A percentile compares a stretch with the other conserved stretches of the same genome.
These are phyloP conservation scores for Spergularia marina DNA, from an alignment of 148 eudicot genomes.

Conservation along the genomic window DNA sequence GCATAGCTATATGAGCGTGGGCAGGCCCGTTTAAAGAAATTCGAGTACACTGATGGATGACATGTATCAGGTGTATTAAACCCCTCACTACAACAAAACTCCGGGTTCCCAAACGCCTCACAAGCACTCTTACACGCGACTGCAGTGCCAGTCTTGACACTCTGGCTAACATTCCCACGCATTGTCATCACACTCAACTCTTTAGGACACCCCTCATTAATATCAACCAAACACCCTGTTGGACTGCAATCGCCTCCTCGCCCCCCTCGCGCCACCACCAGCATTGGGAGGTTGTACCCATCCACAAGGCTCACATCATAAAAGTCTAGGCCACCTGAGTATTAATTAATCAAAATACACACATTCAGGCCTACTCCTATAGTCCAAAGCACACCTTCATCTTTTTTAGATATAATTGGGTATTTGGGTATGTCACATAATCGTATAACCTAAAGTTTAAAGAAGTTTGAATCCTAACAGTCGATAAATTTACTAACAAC, in stretches of 20 bases:
- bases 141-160: slow-evolving; percentile 24
- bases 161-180: slow-evolving; percentile 40
- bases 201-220: slow-evolving; percentile 69
- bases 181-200: slow-evolving; percentile 46
- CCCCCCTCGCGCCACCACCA: slow-evolving; percentile 58
- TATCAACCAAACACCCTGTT: slow-evolving; percentile 79
- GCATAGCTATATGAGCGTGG: slow-evolving; percentile 95
- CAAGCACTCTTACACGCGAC: slow-evolving; percentile 98
- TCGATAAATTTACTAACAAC: no score
- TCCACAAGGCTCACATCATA: slow-evolving; percentile 96
- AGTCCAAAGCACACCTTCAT: no score
- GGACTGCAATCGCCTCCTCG: slow-evolving; percentile 68
- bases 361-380: not conserved
- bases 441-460: not conserved
- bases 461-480: not conserved
- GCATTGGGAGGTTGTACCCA: slow-evolving; percentile 87
- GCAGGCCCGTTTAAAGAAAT: slow-evolving; percentile 71
- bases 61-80: slow-evolving; percentile 84
- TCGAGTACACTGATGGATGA: slow-evolving; percentile 65
- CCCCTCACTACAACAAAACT: slow-evolving; percentile 77
- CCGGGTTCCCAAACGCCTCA: slow-evolving; percentile 89
- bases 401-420: no score
- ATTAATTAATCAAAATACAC: not conserved
- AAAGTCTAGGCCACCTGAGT: slow-evolving; percentile 62
- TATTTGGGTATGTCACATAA: not conserved